Conservation (phyloP, 441 rosid species). For the Lepidium campestre region DNA sequence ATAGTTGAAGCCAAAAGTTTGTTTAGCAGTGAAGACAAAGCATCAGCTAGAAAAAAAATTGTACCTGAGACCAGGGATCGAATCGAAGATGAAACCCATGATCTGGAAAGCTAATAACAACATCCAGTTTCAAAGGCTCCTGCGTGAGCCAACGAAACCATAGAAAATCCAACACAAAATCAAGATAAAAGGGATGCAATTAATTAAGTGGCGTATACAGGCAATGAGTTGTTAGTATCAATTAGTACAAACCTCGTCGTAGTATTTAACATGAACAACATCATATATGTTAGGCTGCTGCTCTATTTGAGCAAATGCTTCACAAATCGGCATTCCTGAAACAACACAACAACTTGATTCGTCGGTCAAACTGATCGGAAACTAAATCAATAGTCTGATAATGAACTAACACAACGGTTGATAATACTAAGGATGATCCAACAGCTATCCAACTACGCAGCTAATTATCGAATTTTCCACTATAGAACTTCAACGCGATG, state of each 20-base stretch:
- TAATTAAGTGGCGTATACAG: not conserved
- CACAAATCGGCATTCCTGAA: conserved; percentile 89
- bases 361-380: conserved; percentile 5
- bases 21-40: not conserved
- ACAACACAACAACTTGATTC: conserved; percentile 16
- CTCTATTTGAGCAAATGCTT: conserved; percentile 87
- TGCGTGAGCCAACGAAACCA: conserved; percentile 16
- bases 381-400: not conserved
- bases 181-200: not conserved
- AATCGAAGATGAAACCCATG: conserved; percentile 95
- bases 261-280: conserved; percentile 89
- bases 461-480: not conserved
- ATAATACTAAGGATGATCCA: conserved; percentile 9
- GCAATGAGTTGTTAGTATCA: not conserved
- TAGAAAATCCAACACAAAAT: not conserved
- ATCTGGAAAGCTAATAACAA: conserved; percentile 91
- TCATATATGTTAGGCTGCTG: conserved; percentile 91
- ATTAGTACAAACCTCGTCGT: conserved; percentile 63
- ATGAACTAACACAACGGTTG: not conserved
- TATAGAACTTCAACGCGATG: not conserved
- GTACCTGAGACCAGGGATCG: conserved; percentile 98
- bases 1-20: not conserved
- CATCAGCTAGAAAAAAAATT: not conserved
- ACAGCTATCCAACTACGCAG: not conserved
- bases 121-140: conserved; percentile 88